Base-by-base conservation (phyloP, 345 rosid species). In the Citrus mangshanensis region DNA sequence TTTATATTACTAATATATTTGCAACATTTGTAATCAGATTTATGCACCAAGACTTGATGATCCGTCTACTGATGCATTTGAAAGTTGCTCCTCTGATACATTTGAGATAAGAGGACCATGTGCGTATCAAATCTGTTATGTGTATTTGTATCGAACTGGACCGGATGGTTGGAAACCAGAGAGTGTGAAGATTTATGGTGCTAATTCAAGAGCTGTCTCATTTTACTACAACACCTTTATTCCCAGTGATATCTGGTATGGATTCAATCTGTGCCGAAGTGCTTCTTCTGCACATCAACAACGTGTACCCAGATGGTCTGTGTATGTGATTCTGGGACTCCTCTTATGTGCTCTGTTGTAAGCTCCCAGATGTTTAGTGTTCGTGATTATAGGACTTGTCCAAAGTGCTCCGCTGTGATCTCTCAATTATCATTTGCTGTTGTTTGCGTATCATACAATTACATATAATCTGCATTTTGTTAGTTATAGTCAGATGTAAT, bases 111-210 rank as follows among this genome's bases (percentile, higher is more conserved):
- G 70, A 5, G 98, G 99, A 67, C 98, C 95, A 0, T 95, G 99
- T 64, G 87, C 93, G 0, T 84, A 91, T 84, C 88, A 88, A 68
- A 81, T 95, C 34, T 95, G 99, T 82, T 95, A 90, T 61, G 84
- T 88, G 24, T 95, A 95, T 84, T 87, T 95, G 73, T 92, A 93
- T 81, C 82, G 98, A 81, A 84, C 84, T 5, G 97, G 98, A 61
- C 88, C 87, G 0, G 99, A 95, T 78, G 97, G 96, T 3, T 95
- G 98, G 97, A 91, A 85, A 79, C 99, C 98, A 0, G 88, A 80
- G 54, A 85, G 27, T 62, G 91, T 95, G 76, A 82, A 86, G 55
- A 85, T 95, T 32, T 87, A 76, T 38, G 87, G 89, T 22, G 61
- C 84, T 69, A 66, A 86, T 69, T 77, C 89, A 1, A 82, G 62